Evolutionary conservation across 2,329 filamentous ascomycete species (phyloP).

Genomic region (Colletotrichum gloeosporioides): DNA sequence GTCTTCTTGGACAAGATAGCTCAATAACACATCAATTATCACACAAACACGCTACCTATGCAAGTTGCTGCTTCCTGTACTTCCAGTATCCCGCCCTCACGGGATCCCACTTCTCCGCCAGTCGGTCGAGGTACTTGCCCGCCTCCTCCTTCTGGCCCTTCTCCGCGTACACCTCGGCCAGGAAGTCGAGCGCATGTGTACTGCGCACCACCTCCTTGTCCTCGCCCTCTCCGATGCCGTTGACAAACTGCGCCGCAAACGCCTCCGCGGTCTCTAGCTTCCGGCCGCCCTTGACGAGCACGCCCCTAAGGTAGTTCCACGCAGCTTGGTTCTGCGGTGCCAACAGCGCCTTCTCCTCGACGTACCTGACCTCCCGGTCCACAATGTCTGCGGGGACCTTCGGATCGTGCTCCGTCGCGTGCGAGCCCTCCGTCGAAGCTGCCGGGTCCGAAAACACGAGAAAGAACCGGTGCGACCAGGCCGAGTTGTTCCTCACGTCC

Average conservation of each 20-base stretch:
- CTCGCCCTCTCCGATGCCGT: constrained; percentile 45
- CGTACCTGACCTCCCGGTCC: constrained; percentile 77
- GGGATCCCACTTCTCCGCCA: constrained; percentile 89
- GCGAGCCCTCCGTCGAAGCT: constrained; percentile 49
- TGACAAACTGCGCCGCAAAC: constrained; percentile 59
- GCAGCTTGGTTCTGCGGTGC: constrained; percentile 94
- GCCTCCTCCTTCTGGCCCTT: constrained; percentile 66
- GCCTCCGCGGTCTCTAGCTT: constrained; percentile 47
- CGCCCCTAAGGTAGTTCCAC: constrained; percentile 90
- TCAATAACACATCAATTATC: not conserved
- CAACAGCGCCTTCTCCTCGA: constrained; percentile 73
- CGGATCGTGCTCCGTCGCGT: constrained; percentile 58
- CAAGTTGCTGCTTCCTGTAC: constrained; percentile 46
- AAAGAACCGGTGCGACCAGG: constrained; percentile 97
- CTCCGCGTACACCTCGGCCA: constrained; percentile 72
- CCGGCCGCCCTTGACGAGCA: constrained; percentile 70
- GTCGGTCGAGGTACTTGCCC: constrained; percentile 70
- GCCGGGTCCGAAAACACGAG: constrained; percentile 76
- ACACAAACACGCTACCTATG: not conserved
- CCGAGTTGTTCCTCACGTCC: constrained; percentile 94
- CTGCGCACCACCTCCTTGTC: constrained; percentile 60
- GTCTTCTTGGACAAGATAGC: not conserved
- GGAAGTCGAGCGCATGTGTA: constrained; percentile 72
- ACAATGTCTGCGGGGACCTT: constrained; percentile 67
- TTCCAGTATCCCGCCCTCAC: constrained; percentile 94